phyloP scores from a whole-genome alignment of 2,329 filamentous ascomycete genomes.

The Cryoendolithus antarcticus region DNA sequence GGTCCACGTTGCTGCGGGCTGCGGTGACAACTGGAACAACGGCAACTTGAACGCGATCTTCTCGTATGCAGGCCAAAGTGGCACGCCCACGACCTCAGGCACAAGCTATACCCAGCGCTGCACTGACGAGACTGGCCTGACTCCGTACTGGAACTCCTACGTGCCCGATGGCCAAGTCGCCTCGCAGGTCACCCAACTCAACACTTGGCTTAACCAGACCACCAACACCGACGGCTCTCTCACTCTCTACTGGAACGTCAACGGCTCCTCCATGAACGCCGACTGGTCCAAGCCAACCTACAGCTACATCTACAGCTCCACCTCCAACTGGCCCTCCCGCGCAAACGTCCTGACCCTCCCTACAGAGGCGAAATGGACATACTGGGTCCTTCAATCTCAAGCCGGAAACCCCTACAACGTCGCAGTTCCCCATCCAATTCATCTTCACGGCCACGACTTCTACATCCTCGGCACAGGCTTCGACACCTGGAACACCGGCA shows the following conservation, averaged over 20 bases:
- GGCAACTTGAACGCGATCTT: slow-evolving; percentile 25
- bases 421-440: slow-evolving; percentile 22
- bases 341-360: slow-evolving; percentile 29
- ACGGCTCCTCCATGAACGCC: slow-evolving; percentile 30
- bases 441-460: slow-evolving; percentile 23
- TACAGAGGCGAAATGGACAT: slow-evolving; percentile 17
- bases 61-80: slow-evolving; percentile 26
- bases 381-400: slow-evolving; percentile 24
- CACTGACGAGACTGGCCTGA: slow-evolving; percentile 27
- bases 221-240: slow-evolving; percentile 17
- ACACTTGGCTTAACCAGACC: slow-evolving; percentile 18
- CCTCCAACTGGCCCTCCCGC: slow-evolving; percentile 26
- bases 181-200: slow-evolving; percentile 14
- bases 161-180: slow-evolving; percentile 21
- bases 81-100: slow-evolving; percentile 19
- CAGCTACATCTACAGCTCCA: slow-evolving; percentile 29
- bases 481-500: slow-evolving; percentile 12
- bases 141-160: slow-evolving; percentile 27
- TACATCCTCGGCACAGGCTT: slow-evolving; percentile 20
- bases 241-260: slow-evolving; percentile 26
- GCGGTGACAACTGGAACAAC: slow-evolving; percentile 20
- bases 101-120: slow-evolving; percentile 26
- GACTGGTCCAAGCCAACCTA: slow-evolving; percentile 34
- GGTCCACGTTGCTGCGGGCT: slow-evolving; percentile 30
- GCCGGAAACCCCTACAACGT: slow-evolving; percentile 16